phyloP scores from a whole-genome alignment of 371 early-diverging fungal genomes.

The Mucor lusitanicus region DNA sequence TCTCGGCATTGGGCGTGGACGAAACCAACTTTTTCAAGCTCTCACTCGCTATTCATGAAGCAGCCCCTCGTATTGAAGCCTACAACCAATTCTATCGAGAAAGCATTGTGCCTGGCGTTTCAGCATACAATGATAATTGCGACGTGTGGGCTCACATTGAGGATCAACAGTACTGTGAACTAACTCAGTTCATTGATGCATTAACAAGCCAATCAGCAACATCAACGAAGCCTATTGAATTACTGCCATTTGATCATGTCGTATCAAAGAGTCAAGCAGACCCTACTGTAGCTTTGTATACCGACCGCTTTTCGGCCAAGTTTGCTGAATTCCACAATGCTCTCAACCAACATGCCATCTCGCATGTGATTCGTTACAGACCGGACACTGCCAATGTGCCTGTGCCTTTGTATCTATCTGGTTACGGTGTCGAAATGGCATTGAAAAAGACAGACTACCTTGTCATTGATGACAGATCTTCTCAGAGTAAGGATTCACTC shows the following conservation, averaged over 20 bases:
- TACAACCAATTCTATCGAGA: conserved; percentile 77
- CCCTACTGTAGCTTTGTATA: conserved; percentile 51
- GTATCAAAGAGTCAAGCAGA: neutral
- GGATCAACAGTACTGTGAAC: conserved; percentile 60
- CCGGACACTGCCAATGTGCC: conserved; percentile 29
- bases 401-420: conserved; percentile 62
- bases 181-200: conserved; percentile 32
- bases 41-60: conserved; percentile 64
- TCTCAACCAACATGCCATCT: conserved; percentile 31
- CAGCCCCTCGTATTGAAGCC: conserved; percentile 81
- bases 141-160: conserved; percentile 72
- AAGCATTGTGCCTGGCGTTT: conserved; percentile 49
- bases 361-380: conserved; percentile 57
- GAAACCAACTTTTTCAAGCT: conserved; percentile 51
- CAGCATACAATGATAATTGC: conserved; percentile 57
- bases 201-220: conserved; percentile 21
- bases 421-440: conserved; percentile 91
- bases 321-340: conserved; percentile 47
- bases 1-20: conserved; percentile 9
- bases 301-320: conserved; percentile 42
- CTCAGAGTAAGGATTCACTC: conserved; percentile 25
- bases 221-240: conserved; percentile 21
- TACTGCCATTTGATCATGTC: conserved; percentile 48
- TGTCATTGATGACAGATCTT: conserved; percentile 87
- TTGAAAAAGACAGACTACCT: conserved; percentile 95